Evolutionary conservation across 129 eudicot species (phyloP), one percentile per base, ranked within the genome.

Genomic region (Chrysanthemum lavandulifolium): DNA sequence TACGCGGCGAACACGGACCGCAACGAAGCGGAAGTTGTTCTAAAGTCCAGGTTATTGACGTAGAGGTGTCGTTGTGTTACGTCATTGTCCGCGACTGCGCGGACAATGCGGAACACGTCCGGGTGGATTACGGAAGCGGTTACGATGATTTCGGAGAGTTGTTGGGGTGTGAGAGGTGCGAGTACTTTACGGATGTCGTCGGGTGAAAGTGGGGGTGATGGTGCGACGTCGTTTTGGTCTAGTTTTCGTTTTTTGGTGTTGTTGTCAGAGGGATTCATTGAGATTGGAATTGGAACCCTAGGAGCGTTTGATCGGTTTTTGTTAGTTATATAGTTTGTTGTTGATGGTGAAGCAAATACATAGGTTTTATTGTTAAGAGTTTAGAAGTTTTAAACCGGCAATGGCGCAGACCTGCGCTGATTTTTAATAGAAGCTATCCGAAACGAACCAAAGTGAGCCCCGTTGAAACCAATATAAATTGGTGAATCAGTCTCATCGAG

Each of bases 1-100:
- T 59, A 87, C 0, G 63, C 45, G 0, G 96, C 70, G 61, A 92
- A 92, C 21, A 86, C 76, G 1, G 84, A 19, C 12, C 88, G 86
- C 18, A 92, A 86, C 14, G 79, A 84, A 0, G 83, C 96, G 6
- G 90, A 85, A 52, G 86, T 85, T 6, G 96, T 89, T 45, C 84
- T 88, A 83, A 86, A 84, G 0, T 93, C 96, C 47, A 92, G 86
- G 40, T 91, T 88, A 2, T 91, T 89, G 8, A 92, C 77, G 69
- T 85, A 92, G 72, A 92, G 95, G 54, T 85, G 89, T 9, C 98
- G 84, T 23, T 82, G 91, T 18, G 70, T 10, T 6, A 53, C 82
- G 60, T 84, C 87, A 19, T 15, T 58, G n/a, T 87, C 96, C 67
- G 86, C 86, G 68, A 87, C 21, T 2, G 85, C 71, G 15, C 87